Evolutionary conservation across 1,139 yeast species (phyloP).

Genomic region (Candida anutae): DNA sequence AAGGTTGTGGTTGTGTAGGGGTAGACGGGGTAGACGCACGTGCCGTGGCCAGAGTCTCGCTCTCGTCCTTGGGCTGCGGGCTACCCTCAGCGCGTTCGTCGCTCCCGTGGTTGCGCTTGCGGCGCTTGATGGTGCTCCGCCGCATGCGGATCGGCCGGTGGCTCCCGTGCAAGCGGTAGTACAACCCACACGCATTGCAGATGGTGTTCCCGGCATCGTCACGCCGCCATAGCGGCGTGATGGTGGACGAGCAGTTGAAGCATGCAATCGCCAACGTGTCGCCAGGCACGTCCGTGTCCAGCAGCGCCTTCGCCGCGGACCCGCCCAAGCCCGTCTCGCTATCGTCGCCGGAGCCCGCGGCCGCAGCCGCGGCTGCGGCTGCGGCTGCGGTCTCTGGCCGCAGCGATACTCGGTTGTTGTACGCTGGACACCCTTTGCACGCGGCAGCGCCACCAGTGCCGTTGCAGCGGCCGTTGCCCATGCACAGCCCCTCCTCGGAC

Average conservation of each 20-base stretch:
- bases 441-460: constrained; percentile 83
- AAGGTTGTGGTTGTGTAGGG: constrained; percentile 4
- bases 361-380: not conserved
- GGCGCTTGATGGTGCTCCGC: constrained; percentile 63
- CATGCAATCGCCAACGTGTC: constrained; percentile 63
- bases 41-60: not conserved
- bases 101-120: constrained; percentile 57
- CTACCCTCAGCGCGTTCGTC: too few relatives aligned
- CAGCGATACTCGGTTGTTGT: constrained; percentile 55
- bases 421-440: constrained; percentile 80
- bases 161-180: constrained; percentile 66
- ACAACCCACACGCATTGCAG: constrained; percentile 85
- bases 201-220: constrained; percentile 75
- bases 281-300: too few relatives aligned
- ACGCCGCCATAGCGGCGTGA: constrained; percentile 84
- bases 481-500: constrained; percentile 54
- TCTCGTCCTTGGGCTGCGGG: too few relatives aligned
- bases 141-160: constrained; percentile 77
- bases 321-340: constrained; percentile 8
- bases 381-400: constrained; percentile 3
- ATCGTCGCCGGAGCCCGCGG: constrained; percentile 2
- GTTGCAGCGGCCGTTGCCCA: constrained; percentile 79
- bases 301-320: constrained; percentile 6
- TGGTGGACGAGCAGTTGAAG: constrained; percentile 74
- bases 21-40: constrained; percentile 3